Conservation (phyloP, 192 early-diverging fungal genomes). For the Oehlia diaphana region DNA sequence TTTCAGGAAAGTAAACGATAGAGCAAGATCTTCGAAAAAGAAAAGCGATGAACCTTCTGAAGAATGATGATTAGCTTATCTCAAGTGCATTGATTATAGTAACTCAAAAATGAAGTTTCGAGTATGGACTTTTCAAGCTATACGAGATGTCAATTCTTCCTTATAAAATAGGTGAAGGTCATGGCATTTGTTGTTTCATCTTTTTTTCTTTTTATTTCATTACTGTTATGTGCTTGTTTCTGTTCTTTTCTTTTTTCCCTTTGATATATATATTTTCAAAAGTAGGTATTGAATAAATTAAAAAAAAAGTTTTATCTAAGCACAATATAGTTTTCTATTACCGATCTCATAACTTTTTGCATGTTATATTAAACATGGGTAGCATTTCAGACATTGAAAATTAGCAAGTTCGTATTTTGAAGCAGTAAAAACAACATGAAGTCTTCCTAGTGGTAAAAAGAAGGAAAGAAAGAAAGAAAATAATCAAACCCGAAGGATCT, state of each 20-base stretch:
- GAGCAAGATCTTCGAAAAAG: slow-evolving; percentile 15
- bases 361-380: slow-evolving; percentile 18
- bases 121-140: slow-evolving; percentile 1
- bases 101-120: neutral
- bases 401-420: slow-evolving; percentile 10
- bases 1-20: neutral
- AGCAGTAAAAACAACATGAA: neutral
- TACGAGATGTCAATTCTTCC: slow-evolving; percentile 7
- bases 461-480: neutral
- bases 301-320: neutral
- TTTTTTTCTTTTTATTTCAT: neutral
- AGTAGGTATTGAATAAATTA: slow-evolving; percentile 23
- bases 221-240: slow-evolving; percentile 8
- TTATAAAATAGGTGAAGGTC: slow-evolving; percentile 20
- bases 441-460: slow-evolving; percentile 5
- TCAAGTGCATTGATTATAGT: neutral
- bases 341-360: slow-evolving; percentile 3
- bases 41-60: neutral
- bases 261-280: slow-evolving; percentile 5
- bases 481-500: neutral
- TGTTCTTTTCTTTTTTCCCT: slow-evolving; percentile 8
- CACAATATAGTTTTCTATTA: slow-evolving; percentile 11
- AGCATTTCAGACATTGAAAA: slow-evolving; percentile 19
- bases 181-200: slow-evolving; percentile 2
- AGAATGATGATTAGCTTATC: neutral